Conservation (phyloP, 2,329 filamentous ascomycete species). For the Waltergamsia citrina region DNA sequence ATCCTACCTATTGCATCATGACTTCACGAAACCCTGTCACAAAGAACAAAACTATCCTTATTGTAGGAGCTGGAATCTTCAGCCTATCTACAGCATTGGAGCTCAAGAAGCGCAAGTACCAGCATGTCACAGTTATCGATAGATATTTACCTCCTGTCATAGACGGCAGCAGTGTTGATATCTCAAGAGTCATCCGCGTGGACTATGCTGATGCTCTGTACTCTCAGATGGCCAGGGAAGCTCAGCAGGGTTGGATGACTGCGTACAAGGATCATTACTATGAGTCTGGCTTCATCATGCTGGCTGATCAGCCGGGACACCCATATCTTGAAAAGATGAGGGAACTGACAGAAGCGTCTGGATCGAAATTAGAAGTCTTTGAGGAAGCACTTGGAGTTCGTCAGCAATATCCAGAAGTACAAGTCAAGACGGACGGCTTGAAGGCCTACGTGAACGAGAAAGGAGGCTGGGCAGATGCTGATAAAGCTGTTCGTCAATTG, state of each 20-base stretch:
- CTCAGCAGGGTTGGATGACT: slow-evolving; percentile 14
- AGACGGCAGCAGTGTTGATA: slow-evolving; percentile 26
- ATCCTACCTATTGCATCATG: too few relatives aligned
- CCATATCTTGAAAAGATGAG: slow-evolving; percentile 12
- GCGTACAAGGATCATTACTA: slow-evolving; percentile 19
- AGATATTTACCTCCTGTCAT: slow-evolving; percentile 1
- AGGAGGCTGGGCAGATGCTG: slow-evolving; percentile 23
- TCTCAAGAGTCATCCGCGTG: slow-evolving; percentile 27
- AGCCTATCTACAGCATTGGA: slow-evolving; percentile 6
- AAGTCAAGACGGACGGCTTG: slow-evolving; percentile 10
- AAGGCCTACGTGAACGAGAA: slow-evolving; percentile 15
- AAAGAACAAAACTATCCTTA: slow-evolving; percentile 4
- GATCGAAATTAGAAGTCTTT: slow-evolving; percentile 11
- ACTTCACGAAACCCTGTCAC: neutral
- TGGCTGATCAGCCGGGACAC: slow-evolving; percentile 9
- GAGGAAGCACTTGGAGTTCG: slow-evolving; percentile 13
- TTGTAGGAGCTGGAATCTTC: slow-evolving; percentile 6
- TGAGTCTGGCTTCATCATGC: slow-evolving; percentile 20
- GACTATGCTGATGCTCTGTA: slow-evolving; percentile 61
- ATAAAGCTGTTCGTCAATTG: slow-evolving; percentile 14
- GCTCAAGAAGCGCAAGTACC: slow-evolving; percentile 2
- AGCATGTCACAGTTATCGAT: slow-evolving; percentile 1
- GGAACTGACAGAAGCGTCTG: slow-evolving; percentile 8
- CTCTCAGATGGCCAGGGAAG: slow-evolving; percentile 40
- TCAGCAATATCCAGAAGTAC: slow-evolving; percentile 9